phyloP scores from a whole-genome alignment of 148 eudicot genomes.

The Fagopyrum tataricum region DNA sequence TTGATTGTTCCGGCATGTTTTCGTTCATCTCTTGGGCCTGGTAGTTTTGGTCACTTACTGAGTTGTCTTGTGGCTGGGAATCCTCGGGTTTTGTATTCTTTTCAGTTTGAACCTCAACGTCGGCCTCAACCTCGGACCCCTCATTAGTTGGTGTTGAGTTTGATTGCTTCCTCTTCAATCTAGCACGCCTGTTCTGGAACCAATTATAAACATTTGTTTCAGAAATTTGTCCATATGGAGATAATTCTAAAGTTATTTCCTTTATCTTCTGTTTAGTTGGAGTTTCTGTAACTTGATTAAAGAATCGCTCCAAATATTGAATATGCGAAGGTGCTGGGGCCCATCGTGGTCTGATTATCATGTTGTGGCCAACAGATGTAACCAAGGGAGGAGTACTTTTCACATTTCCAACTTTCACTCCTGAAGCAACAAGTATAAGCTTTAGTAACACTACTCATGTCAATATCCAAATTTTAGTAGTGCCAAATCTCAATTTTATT shows the following conservation, averaged over 20 bases:
- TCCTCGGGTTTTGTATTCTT: conserved; percentile 72
- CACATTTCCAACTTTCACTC: conserved; percentile 67
- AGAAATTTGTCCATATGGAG: conserved; percentile 83
- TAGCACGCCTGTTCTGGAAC: conserved; percentile 93
- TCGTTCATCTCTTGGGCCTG: conserved; percentile 57
- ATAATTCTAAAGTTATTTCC: conserved; percentile 65
- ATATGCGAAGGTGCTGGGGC: conserved; percentile 84
- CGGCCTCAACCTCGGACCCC: conserved; percentile 83
- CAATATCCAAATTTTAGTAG: not conserved
- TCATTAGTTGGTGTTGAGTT: conserved; percentile 44
- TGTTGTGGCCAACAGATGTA: conserved; percentile 62
- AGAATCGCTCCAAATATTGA: conserved; percentile 79
- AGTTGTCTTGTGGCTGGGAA: conserved; percentile 37
- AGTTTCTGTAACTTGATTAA: conserved; percentile 80
- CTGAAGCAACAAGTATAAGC: conserved; percentile 23
- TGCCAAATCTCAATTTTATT: not conserved
- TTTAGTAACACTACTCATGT: not conserved
- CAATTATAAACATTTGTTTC: conserved; percentile 94
- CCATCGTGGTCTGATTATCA: conserved; percentile 79
- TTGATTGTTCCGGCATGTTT: conserved; percentile 57
- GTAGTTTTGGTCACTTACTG: conserved; percentile 37
- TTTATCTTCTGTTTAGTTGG: conserved; percentile 94
- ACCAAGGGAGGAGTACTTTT: conserved; percentile 73
- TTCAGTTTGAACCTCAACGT: conserved; percentile 65
- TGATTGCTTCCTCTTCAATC: conserved; percentile 82